Percentiles rank a stretch among this genome's conserved stretches.
phyloP scores from a whole-genome alignment of 2,329 filamentous ascomycete genomes.

The Colletotrichum higginsianum region DNA sequence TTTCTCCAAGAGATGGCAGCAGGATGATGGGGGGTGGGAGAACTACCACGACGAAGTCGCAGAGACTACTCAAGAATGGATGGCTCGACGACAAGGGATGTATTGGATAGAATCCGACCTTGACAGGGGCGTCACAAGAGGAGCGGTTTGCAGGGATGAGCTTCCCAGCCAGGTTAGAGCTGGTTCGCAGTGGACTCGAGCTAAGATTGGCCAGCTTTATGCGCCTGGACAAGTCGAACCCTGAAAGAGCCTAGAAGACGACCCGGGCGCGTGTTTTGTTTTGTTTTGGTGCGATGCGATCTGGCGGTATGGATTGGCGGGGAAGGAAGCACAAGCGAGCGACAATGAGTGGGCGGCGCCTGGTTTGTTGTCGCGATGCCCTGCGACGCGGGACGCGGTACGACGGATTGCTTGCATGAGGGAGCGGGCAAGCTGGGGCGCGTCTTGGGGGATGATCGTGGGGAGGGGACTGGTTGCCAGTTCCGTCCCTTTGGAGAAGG shows the following conservation, averaged over 20 bases:
- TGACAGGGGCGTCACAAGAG: constrained; percentile 1
- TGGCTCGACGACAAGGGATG: background rate
- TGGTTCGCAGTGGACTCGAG: background rate
- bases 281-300: constrained; percentile 34
- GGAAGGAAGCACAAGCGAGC: constrained; percentile 21
- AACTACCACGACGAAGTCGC: no score
- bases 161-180: constrained; percentile 25
- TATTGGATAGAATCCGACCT: constrained; percentile 19
- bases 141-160: constrained; percentile 21
- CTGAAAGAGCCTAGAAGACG: constrained; percentile 1
- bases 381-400: constrained; percentile 13
- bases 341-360: constrained; percentile 22
- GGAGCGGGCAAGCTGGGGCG: constrained; percentile 14
- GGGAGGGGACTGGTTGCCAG: background rate
- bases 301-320: constrained; percentile 38
- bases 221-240: constrained; percentile 16
- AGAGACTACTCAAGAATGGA: background rate
- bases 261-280: constrained; percentile 15
- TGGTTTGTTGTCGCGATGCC: constrained; percentile 13
- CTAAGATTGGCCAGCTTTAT: constrained; percentile 42
- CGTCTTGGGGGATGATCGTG: constrained; percentile 13
- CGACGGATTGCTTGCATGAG: constrained; percentile 33
- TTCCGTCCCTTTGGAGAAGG: background rate
- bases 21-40: no score
- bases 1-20: no score